These are phyloP conservation scores for Puccinia horiana DNA, from an alignment of 1,284 basidiomycete species.

Conservation along the genomic window DNA sequence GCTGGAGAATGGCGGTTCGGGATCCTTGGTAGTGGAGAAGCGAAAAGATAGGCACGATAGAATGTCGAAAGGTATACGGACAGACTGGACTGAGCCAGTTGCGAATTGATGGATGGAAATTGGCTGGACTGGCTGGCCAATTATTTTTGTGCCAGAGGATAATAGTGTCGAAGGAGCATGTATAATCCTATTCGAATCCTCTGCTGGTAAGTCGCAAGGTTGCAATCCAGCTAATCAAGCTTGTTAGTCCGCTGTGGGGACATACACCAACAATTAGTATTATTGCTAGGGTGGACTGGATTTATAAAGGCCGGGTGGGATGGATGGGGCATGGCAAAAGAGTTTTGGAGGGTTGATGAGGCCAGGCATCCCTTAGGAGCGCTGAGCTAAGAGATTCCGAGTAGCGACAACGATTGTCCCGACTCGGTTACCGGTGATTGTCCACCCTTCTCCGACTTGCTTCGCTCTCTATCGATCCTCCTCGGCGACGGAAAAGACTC, in stretches of 20 bases:
- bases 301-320: neutral
- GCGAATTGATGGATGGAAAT: neutral
- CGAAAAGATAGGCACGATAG: neutral
- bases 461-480: neutral
- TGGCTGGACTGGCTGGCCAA: slow-evolving; percentile 1
- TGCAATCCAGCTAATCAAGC: neutral
- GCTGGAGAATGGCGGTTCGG: neutral
- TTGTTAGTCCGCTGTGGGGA: neutral
- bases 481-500: neutral
- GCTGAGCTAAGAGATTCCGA: neutral
- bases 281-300: neutral
- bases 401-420: neutral
- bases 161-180: too few relatives aligned
- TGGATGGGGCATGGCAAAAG: neutral
- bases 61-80: neutral
- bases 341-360: neutral
- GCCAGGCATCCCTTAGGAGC: neutral
- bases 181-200: too few relatives aligned
- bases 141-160: neutral
- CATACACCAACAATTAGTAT: neutral
- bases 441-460: neutral
- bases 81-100: slow-evolving; percentile 16
- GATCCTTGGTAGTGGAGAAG: neutral
- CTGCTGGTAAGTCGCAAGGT: neutral
- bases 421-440: neutral